Evolutionary conservation across 176 grass and related monocot genomes (phyloP), one percentile per base, ranked within the genome.

Genomic region (Juncus inflexus): DNA sequence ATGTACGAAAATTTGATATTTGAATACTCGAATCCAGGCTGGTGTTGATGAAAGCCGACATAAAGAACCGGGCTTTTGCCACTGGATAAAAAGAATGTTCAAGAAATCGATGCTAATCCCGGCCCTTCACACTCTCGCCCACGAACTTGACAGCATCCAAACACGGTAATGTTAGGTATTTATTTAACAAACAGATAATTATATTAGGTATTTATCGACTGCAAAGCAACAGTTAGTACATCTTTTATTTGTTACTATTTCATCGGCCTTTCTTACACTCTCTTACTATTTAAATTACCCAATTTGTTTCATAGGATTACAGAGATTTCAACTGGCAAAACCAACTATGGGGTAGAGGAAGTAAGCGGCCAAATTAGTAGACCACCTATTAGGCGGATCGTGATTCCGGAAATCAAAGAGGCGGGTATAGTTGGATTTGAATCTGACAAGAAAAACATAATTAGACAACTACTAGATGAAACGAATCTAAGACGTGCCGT

Each of bases 361-460:
- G 28, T 43, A 12, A 43, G 72, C 12, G 55, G 37, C 35, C 12
- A 38, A 4, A 36, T 3, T 40, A 3, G 6, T 12, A 70, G n/a
- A 43, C 37, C 13, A 4, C 66, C 11, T 58, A 42, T 58, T 42
- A 15, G 4, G 15, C 66, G 0, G 12, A 28, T 38, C 6, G 4
- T 62, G 12, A 12, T 13, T 40, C 41, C 52, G 3, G 8, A 52
- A 9, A 52, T 50, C 35, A 58, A 35, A 3, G 66, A 79, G 7
- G 45, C 6, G 7, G 37, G 54, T 6, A 36, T 79, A 6, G 43
- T 72, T 7, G 76, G 76, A 35, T 72, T 79, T 4, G 58, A 79
- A 13, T 35, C 50, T 35, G 66, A 79, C 57, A 64, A 37, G 47
- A 15, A 37, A 2, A 42, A 14, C 3, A 55, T 79, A 3, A 63